A percentile compares a stretch with the other conserved stretches of the same genome.
phyloP scores from a whole-genome alignment of 2,329 filamentous ascomycete species.

The Leptodontidium sp. region DNA sequence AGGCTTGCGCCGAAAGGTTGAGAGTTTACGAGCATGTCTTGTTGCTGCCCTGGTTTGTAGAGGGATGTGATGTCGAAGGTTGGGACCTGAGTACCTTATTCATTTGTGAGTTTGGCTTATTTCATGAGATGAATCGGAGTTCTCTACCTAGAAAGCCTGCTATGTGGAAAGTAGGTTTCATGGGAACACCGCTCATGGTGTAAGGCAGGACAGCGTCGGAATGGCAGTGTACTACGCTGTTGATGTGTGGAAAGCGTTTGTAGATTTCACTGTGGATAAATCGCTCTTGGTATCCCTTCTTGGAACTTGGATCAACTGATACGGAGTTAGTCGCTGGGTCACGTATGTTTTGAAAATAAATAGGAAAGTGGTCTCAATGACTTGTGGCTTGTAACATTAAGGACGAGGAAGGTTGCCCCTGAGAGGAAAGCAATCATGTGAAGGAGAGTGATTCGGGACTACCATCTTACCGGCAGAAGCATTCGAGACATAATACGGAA shows the following conservation, averaged over 20 bases:
- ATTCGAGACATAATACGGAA: constrained; percentile 55
- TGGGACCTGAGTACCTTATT: constrained; percentile 41
- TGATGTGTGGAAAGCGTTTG: constrained; percentile 50
- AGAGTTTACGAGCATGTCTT: constrained; percentile 51
- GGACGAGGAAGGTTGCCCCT: background rate
- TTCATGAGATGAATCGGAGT: constrained; percentile 1
- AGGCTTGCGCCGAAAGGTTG: constrained; percentile 48
- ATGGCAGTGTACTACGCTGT: constrained; percentile 55
- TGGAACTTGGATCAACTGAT: constrained; percentile 48
- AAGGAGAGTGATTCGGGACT: background rate
- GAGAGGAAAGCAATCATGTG: background rate
- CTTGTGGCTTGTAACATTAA: too few species aligned
- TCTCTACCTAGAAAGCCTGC: constrained; percentile 52
- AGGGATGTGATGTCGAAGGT: constrained; percentile 47
- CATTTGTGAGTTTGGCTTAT: background rate
- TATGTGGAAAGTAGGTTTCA: constrained; percentile 54
- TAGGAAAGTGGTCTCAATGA: background rate
- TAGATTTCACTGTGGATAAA: constrained; percentile 58
- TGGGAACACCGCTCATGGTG: constrained; percentile 50
- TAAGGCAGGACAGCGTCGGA: constrained; percentile 53
- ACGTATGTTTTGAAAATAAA: too few species aligned
- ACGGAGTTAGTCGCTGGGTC: background rate
- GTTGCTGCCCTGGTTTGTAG: constrained; percentile 42
- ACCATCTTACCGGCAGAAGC: constrained; percentile 44
- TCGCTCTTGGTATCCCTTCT: constrained; percentile 53